Evolutionary conservation across 768 basidiomycete genomes (phyloP).

Genomic region (Trametes elegans): DNA sequence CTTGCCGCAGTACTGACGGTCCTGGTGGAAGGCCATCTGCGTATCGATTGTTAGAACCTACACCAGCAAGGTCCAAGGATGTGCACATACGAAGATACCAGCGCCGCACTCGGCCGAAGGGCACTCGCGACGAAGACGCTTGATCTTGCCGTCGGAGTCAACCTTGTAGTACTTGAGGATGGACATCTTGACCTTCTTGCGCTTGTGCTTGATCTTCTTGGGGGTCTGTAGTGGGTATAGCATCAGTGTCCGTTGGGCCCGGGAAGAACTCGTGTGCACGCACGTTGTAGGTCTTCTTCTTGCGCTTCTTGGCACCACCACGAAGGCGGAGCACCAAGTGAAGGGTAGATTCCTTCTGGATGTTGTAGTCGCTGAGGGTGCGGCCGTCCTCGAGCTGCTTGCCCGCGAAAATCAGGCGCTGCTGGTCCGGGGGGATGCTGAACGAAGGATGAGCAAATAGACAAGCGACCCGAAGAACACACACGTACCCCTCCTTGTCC

Average conservation of each 20-base stretch:
- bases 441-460: slow-evolving; percentile 6
- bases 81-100: slow-evolving; percentile 70
- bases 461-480: background rate
- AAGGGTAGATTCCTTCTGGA: slow-evolving; percentile 99
- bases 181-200: slow-evolving; percentile 99
- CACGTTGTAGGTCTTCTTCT: slow-evolving; percentile 99
- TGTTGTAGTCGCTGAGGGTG: slow-evolving; percentile 93
- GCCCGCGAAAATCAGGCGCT: slow-evolving; percentile 97
- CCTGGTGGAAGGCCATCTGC: slow-evolving; percentile 98
- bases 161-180: slow-evolving; percentile 99
- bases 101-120: slow-evolving; percentile 78
- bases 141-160: slow-evolving; percentile 99
- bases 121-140: slow-evolving; percentile 98
- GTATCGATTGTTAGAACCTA: background rate
- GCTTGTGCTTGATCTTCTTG: slow-evolving; percentile 99
- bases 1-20: slow-evolving; percentile 98
- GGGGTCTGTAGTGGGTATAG: slow-evolving; percentile 62
- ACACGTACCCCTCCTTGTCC: slow-evolving; percentile 88
- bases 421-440: slow-evolving; percentile 91
- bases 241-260: background rate
- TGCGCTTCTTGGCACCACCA: slow-evolving; percentile 99
- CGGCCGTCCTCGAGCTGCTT: slow-evolving; percentile 99
- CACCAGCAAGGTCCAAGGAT: too few species aligned
- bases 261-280: slow-evolving; percentile 27
- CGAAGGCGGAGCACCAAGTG: slow-evolving; percentile 96